Evolutionary conservation across 129 eudicot species (phyloP).

Genomic region (Mikania micrantha): DNA sequence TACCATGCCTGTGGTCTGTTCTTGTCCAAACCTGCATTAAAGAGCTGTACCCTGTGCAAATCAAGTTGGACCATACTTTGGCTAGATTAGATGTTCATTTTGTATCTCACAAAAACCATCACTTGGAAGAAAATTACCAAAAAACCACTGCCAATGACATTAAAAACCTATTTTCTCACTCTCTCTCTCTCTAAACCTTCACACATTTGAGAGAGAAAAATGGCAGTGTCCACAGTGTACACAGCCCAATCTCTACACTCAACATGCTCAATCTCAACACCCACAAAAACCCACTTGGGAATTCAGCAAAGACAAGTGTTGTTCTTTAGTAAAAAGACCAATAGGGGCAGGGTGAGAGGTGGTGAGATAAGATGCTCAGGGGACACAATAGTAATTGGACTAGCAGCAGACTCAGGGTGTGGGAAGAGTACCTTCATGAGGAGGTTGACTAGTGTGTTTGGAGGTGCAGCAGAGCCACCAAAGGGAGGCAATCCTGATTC

Average conservation of each 20-base stretch:
- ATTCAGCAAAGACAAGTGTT: conserved; percentile 63
- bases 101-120: conserved; percentile 39
- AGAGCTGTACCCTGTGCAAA: neutral
- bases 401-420: conserved; percentile 98
- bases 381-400: conserved; percentile 75
- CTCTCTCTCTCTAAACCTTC: conserved; percentile 6
- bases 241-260: conserved; percentile 69
- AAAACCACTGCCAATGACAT: conserved; percentile 26
- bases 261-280: conserved; percentile 65
- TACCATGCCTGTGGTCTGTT: no score
- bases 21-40: no score
- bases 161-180: conserved; percentile 24
- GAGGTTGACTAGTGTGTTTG: conserved; percentile 90
- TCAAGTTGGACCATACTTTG: conserved; percentile 19
- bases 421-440: conserved; percentile 98
- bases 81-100: conserved; percentile 17
- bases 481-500: conserved; percentile 97
- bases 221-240: conserved; percentile 82
- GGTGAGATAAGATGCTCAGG: conserved; percentile 52
- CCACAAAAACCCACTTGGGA: conserved; percentile 57
- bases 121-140: conserved; percentile 16
- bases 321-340: conserved; percentile 36
- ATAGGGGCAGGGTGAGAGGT: conserved; percentile 24
- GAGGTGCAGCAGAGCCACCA: conserved; percentile 97
- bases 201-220: conserved; percentile 16